Base-by-base conservation (phyloP, 495 filamentous ascomycete genomes). In the Hyaloscypha hepaticicola region DNA sequence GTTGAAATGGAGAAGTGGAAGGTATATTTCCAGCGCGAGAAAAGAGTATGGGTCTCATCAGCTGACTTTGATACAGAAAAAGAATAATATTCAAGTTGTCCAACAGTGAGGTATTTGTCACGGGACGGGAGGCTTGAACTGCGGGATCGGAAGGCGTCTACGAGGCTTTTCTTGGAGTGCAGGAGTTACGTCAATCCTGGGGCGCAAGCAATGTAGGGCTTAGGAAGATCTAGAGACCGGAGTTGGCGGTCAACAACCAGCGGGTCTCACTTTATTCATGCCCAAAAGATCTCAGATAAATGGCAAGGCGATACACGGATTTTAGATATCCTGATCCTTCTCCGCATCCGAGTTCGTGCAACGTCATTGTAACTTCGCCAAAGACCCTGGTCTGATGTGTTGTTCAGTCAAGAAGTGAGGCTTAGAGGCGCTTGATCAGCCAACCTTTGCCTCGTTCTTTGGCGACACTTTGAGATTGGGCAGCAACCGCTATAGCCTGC, bases 1-100 rank as follows among this genome's bases (percentile, higher is more conserved):
- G 84, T 89, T 31, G 95, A 99, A 73, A 85, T 99, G 82, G 95
- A 99, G 73, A 93, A 86, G 76, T 99, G 95, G 95, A 99, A 99
- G 91, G 95, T 96, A 78, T 48, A 86, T 74, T 25, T 28, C 53
- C 24, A 34, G 38, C 38, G 31, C 19, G 38, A 45, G 38, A 45
- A 45, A 45, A 3, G 38, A 45, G 12, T 16, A 55, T 28, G 28
- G 24, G 9, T 50, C 16, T 34, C 26, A 25, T 34, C 16, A 61
- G 60, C 57, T 69, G 48, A 69, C 49, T 63, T 75, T 49, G 29
- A 9, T 72, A 72, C 73, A 98, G 95, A 97, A 97, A 75, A 97
- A 97, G 87, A 96, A 99, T 79, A 97, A 97, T 72, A 86, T 99
- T 61, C 94, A 97, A 76, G 91, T 99, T 65, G 93, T 99, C 60